These are phyloP conservation scores for Pleodorina starrii DNA, from an alignment of 139 green algal species.

Conservation along the genomic window DNA sequence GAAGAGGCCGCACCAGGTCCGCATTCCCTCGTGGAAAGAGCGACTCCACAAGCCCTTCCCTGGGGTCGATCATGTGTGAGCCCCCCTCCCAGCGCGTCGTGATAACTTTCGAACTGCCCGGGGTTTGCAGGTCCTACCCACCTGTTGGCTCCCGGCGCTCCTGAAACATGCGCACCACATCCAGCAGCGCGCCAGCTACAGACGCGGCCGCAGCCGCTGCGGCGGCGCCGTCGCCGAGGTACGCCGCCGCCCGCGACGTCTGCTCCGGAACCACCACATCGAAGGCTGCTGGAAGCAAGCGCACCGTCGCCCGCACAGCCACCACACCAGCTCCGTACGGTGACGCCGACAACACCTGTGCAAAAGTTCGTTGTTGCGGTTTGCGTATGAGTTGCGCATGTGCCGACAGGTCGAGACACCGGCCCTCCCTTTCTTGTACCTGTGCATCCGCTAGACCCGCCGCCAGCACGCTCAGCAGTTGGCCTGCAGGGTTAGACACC, in stretches of 20 bases:
- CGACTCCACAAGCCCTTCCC: too few species aligned
- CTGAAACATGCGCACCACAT: neutral
- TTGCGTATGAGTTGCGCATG: too few species aligned
- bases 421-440: neutral
- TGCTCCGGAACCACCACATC: neutral
- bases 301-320: neutral
- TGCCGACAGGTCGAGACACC: neutral
- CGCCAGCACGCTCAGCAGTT: neutral
- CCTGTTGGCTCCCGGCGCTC: too few species aligned
- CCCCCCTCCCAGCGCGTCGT: too few species aligned
- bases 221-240: neutral
- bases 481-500: neutral
- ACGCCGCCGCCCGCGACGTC: neutral
- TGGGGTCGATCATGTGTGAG: too few species aligned
- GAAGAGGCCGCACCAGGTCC: too few species aligned
- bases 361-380: too few species aligned
- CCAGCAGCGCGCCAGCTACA: neutral
- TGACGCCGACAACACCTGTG: neutral
- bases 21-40: too few species aligned
- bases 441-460: neutral
- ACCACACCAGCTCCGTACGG: neutral
- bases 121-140: too few species aligned
- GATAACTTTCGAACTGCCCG: too few species aligned
- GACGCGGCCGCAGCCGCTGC: neutral
- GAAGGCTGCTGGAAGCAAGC: neutral